A percentile compares a stretch with the other conserved stretches of the same genome.
Evolutionary conservation across 345 rosid genomes (phyloP).

Genomic region (Psidium guajava): DNA sequence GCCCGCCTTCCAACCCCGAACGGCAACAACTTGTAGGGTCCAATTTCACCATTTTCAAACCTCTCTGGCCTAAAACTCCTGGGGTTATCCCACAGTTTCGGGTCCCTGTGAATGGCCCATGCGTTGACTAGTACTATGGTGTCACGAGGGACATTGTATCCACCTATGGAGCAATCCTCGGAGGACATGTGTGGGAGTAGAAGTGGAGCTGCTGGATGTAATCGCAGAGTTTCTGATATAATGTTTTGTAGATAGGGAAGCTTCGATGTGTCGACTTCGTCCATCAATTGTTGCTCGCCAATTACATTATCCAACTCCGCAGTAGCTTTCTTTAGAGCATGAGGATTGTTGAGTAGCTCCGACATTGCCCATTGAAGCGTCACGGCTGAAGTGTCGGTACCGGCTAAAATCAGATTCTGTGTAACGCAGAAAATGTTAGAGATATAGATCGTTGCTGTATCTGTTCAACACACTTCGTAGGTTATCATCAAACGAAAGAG

Average conservation of each 20-base stretch:
- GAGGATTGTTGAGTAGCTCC: conserved; percentile 29
- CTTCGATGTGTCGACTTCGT: conserved; percentile 23
- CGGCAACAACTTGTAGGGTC: background rate
- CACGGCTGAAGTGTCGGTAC: conserved; percentile 36
- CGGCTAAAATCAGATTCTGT: conserved; percentile 14
- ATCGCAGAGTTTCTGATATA: conserved; percentile 18
- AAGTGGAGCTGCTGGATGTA: conserved; percentile 33
- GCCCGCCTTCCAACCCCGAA: background rate
- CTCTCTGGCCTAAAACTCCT: conserved; percentile 36
- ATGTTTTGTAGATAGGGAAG: conserved; percentile 27
- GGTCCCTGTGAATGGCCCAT: conserved; percentile 53
- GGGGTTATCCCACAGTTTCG: conserved; percentile 25
- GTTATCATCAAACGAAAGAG: too few species aligned
- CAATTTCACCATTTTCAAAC: conserved; percentile 11
- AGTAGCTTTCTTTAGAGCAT: conserved; percentile 12
- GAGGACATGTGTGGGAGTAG: conserved; percentile 25
- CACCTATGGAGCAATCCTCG: conserved; percentile 28
- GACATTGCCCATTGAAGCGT: conserved; percentile 56
- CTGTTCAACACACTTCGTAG: too few species aligned
- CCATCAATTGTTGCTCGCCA: conserved; percentile 18
- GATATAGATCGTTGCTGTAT: background rate
- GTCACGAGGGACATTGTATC: conserved; percentile 25
- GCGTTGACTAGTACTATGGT: conserved; percentile 32
- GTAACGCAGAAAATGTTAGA: conserved; percentile 1
- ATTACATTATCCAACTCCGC: conserved; percentile 1